Percentiles rank a stretch among this genome's conserved stretches.
Conservation (phyloP, 2,329 filamentous ascomycete genomes). For the Xylariaceae sp. region DNA sequence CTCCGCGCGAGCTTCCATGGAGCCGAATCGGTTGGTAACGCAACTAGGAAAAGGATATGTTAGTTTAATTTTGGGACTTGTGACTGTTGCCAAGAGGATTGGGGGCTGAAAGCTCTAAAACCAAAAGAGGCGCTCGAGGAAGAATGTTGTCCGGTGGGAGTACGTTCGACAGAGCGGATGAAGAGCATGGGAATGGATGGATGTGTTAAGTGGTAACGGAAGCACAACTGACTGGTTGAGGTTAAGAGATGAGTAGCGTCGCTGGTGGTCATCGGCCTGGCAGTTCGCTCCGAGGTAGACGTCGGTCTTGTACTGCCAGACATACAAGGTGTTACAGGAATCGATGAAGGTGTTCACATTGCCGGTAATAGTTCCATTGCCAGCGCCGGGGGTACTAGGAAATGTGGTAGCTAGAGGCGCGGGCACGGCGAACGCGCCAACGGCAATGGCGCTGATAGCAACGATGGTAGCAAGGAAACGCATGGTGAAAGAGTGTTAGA, state of each 20-base stretch:
- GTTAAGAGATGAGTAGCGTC: slow-evolving; percentile 15
- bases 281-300: slow-evolving; percentile 9
- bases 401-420: too few relatives aligned
- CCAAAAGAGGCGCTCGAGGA: too few relatives aligned
- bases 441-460: neutral
- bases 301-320: neutral
- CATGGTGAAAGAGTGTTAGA: slow-evolving; percentile 4
- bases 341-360: slow-evolving; percentile 9
- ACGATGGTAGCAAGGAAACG: neutral
- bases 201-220: too few relatives aligned
- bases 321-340: slow-evolving; percentile 1
- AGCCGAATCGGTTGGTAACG: neutral
- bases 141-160: too few relatives aligned
- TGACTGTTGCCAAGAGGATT: neutral
- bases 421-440: neutral
- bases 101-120: too few relatives aligned
- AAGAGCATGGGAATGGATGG: too few relatives aligned
- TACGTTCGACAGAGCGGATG: too few relatives aligned
- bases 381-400: too few relatives aligned
- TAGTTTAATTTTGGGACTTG: neutral
- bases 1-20: neutral
- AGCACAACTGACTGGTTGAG: slow-evolving; percentile 24
- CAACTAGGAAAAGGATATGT: neutral
- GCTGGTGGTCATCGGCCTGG: neutral
- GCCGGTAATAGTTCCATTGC: neutral